phyloP scores from a whole-genome alignment of 768 basidiomycete genomes.

The Lenzites betulinus region DNA sequence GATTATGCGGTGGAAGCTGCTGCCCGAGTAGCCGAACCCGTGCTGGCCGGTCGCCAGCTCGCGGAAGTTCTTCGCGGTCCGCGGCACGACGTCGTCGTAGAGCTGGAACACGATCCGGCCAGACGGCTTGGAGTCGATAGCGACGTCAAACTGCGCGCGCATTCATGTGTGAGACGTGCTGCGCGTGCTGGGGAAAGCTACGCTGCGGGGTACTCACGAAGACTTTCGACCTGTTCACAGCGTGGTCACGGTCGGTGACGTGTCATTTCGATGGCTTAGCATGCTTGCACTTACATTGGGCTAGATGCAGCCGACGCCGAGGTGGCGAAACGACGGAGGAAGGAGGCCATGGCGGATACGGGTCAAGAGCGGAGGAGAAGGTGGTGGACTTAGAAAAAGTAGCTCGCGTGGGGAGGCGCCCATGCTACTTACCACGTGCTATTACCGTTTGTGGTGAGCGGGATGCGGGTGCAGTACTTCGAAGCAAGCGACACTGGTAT shows the following conservation, averaged over 20 bases:
- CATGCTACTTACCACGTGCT: constrained; percentile 1
- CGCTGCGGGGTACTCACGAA: constrained; percentile 34
- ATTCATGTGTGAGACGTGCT: neutral
- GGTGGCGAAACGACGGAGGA: constrained; percentile 53
- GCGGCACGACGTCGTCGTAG: constrained; percentile 50
- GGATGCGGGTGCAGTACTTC: neutral
- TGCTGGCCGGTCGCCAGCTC: constrained; percentile 53
- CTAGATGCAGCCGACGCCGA: constrained; percentile 41
- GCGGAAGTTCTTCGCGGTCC: constrained; percentile 56
- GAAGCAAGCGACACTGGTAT: neutral
- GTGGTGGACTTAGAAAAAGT: neutral
- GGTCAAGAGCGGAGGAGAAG: neutral
- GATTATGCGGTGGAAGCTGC: constrained; percentile 60
- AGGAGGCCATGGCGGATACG: constrained; percentile 44
- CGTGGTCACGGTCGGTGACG: neutral
- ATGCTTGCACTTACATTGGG: constrained; percentile 21
- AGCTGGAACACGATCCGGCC: constrained; percentile 58
- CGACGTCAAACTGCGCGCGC: constrained; percentile 33
- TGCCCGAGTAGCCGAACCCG: constrained; percentile 51
- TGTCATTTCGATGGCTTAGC: neutral
- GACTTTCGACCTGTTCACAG: constrained; percentile 32
- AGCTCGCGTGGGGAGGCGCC: constrained; percentile 1
- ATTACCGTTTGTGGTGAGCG: neutral
- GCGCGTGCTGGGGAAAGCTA: neutral
- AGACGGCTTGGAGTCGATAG: constrained; percentile 31